Conservation (phyloP, 2,329 filamentous ascomycete genomes). For the Aspergillaceae sp. region DNA sequence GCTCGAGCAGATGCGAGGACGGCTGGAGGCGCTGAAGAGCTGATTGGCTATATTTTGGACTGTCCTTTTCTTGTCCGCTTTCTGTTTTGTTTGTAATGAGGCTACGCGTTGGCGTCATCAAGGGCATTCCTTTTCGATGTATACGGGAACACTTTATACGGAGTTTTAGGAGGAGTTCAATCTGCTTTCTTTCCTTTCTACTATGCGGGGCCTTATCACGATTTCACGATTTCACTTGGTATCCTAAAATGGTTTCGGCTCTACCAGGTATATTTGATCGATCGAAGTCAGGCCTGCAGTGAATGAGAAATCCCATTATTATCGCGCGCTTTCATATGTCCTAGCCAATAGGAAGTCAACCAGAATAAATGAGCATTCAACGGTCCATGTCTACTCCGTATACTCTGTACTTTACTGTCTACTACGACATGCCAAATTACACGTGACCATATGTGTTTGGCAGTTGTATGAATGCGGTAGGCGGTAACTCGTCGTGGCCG, state of each 20-base stretch:
- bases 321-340: no score
- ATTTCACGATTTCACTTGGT: no score
- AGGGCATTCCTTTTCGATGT: background rate
- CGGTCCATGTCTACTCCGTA: no score
- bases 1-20: slow-evolving; percentile 87
- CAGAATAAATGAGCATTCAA: no score
- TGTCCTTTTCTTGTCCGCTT: slow-evolving; percentile 1
- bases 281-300: no score
- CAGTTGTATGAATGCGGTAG: no score
- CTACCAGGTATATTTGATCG: background rate
- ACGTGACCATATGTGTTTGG: no score
- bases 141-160: background rate
- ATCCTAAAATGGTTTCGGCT: no score
- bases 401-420: no score
- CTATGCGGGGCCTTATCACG: background rate
- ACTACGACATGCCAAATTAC: no score
- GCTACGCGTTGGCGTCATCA: slow-evolving; percentile 2
- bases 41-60: slow-evolving; percentile 33
- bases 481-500: background rate
- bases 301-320: no score
- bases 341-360: no score
- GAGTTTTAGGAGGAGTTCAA: background rate
- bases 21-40: slow-evolving; percentile 84
- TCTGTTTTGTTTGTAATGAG: slow-evolving; percentile 1
- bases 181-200: background rate